Conservation (phyloP, 352 stramenopile genomes). For the Blastocystis sp. region DNA sequence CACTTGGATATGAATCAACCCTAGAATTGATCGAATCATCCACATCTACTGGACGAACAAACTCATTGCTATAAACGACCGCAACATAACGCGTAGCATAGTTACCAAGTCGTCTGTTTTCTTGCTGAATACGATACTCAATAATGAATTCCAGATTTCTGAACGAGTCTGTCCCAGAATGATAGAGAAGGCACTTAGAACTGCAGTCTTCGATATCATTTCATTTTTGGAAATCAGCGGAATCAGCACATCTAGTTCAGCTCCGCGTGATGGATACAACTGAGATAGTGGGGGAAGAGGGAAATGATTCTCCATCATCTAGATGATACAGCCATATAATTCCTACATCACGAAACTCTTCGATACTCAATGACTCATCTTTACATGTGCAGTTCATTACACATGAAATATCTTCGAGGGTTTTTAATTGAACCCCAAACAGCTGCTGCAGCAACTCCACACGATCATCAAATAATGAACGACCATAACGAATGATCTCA, state of each 20-base stretch:
- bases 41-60: background rate
- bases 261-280: background rate
- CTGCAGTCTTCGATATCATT: background rate
- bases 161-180: constrained; percentile 6
- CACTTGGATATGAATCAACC: background rate
- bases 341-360: background rate
- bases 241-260: background rate
- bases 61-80: constrained; percentile 7
- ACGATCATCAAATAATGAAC: background rate
- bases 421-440: background rate
- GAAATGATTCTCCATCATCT: constrained; percentile 44
- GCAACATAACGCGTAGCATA: background rate
- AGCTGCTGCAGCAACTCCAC: background rate
- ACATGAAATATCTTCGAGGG: background rate
- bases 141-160: background rate
- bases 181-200: background rate
- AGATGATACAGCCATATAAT: background rate
- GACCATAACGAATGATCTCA: background rate
- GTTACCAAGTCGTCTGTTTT: background rate
- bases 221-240: background rate
- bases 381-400: background rate
- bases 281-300: background rate
- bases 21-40: background rate
- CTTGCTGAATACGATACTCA: background rate
- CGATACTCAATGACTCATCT: background rate